Evolutionary conservation across 352 stramenopile genomes (phyloP), one percentile per base, ranked within the genome.

Genomic region (Phytophthora sp.): DNA sequence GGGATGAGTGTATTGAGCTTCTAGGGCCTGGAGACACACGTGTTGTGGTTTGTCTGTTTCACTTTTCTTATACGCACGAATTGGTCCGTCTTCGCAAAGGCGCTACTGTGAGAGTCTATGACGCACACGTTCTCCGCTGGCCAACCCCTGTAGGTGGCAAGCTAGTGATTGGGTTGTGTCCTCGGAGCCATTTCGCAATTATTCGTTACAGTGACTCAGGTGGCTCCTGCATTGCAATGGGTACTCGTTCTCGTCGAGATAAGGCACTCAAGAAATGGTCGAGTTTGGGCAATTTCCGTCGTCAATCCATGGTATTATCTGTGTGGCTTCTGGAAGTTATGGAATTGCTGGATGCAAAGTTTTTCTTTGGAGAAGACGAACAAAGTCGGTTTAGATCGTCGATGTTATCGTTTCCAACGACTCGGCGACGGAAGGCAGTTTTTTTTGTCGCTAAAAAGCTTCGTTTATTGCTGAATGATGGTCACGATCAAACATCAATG

Each of bases 1-100:
- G 73, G 73, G 71, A 84, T 54, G 76, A 78, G 20, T 84, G 76
- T 29, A 65, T 84, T 47, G 73, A 84, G 39, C 27, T 84, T 7
- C 21, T 63, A 4, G 62, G 71, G 3, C 13, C 11, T 7, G 57
- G 71, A 53, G 45, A 46, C 39, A 51, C 23, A 20, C 54, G 50
- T 20, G 60, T 79, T 15, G 53, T 79, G 23, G 38, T 85, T 36
- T 82, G 74, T 29, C 27, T 81, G 4, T 81, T 81, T 41, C 71
- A 72, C 54, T 80, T 78, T 38, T 71, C 74, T 13, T 66, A 66
- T 23, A 59, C 60, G 7, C 33, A 81, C 18, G 69, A 72, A 41
- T 54, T 81, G 29, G 24, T 60, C 42, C 57, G 59, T 5, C 39
- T 84, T 20, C 76, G 76, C 41, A 61, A 66, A 57, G 76, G 71